Conservation (phyloP, 2,329 filamentous ascomycete genomes). For the Aureobasidium mangrovei region DNA sequence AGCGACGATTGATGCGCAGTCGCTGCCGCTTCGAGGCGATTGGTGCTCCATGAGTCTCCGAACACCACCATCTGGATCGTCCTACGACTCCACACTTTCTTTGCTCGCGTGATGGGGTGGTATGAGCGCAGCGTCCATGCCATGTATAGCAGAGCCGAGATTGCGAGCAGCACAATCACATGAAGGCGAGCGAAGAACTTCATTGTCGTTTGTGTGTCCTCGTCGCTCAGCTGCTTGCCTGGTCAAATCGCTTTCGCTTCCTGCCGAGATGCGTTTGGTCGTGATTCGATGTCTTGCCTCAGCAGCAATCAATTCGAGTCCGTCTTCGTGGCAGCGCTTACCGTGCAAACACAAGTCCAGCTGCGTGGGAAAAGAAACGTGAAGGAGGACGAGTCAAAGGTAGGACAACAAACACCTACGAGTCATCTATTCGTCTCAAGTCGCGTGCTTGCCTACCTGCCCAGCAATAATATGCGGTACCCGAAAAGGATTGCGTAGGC, state of each 20-base stretch:
- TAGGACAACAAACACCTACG: neutral
- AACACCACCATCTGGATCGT: slow-evolving; percentile 4
- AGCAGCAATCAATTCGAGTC: slow-evolving; percentile 8
- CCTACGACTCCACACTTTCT: slow-evolving; percentile 6
- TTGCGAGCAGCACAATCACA: slow-evolving; percentile 4
- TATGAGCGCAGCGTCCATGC: slow-evolving; percentile 2
- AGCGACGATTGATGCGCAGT: neutral
- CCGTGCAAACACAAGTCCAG: neutral
- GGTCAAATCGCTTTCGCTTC: neutral
- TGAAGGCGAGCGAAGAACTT: slow-evolving; percentile 13
- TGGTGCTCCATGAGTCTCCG: slow-evolving; percentile 13
- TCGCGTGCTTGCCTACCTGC: neutral
- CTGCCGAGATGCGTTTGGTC: neutral
- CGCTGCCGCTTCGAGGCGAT: slow-evolving; percentile 2
- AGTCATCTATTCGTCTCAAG: neutral
- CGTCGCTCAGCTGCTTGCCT: neutral
- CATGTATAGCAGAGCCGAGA: slow-evolving; percentile 8
- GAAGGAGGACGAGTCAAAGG: neutral
- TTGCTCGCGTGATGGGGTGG: slow-evolving; percentile 8
- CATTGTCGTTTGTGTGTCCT: slow-evolving; percentile 5
- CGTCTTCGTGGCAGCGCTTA: neutral
- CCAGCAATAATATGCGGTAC: neutral
- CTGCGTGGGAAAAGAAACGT: neutral
- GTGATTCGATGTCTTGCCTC: neutral
- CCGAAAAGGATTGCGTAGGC: neutral